Percentiles rank a stretch among this genome's conserved stretches.
Conservation (phyloP, 345 rosid species). For the Camelina neglecta region DNA sequence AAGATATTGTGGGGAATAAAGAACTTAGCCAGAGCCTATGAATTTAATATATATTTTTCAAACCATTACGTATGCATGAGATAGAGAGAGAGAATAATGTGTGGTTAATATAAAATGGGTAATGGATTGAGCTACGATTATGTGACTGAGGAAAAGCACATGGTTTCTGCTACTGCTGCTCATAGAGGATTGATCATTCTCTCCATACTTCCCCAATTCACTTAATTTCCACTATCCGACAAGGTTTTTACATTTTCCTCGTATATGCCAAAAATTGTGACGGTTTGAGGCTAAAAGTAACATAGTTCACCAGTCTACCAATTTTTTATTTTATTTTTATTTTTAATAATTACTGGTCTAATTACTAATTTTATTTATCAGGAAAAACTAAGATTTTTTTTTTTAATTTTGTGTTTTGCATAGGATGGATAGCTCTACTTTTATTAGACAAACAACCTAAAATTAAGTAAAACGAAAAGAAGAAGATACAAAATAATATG, state of each 20-base stretch:
- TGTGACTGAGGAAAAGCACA: slow-evolving; percentile 43
- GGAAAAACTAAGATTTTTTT: no score
- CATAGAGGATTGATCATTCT: slow-evolving; percentile 27
- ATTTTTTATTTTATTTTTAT: neutral
- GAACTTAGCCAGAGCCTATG: slow-evolving; percentile 33
- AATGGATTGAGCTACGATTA: slow-evolving; percentile 30
- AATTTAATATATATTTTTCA: neutral
- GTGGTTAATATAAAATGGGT: slow-evolving; percentile 41
- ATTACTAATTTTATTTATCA: no score
- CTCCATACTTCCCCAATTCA: slow-evolving; percentile 41
- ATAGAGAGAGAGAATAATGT: slow-evolving; percentile 8
- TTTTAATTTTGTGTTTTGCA: no score
- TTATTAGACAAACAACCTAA: no score
- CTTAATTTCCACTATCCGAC: slow-evolving; percentile 37
- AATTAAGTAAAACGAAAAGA: no score
- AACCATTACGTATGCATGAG: slow-evolving; percentile 22
- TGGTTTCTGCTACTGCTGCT: slow-evolving; percentile 45
- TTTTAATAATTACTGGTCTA: no score
- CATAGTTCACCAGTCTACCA: neutral
- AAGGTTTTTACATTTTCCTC: slow-evolving; percentile 38
- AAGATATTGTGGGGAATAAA: slow-evolving; percentile 24
- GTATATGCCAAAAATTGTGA: slow-evolving; percentile 36
- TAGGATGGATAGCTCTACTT: no score
- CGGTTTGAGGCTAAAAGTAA: neutral
- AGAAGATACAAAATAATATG: no score